phyloP scores from a whole-genome alignment of 192 early-diverging fungal genomes.

The Chytriomyces confervae region DNA sequence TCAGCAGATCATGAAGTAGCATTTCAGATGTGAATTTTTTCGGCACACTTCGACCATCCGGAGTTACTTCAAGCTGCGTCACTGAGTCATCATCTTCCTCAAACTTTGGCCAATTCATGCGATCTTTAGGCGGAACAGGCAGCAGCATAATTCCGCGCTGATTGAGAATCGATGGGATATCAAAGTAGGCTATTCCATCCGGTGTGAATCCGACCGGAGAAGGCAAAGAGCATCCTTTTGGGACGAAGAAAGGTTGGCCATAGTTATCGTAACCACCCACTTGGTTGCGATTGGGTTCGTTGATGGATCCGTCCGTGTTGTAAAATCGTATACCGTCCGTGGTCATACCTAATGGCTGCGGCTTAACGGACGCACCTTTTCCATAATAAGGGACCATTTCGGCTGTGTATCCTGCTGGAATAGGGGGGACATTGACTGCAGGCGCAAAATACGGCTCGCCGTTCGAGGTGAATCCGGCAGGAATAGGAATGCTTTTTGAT shows the following conservation, averaged over 20 bases:
- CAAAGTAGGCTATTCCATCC: conserved; percentile 66
- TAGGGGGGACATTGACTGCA: conserved; percentile 53
- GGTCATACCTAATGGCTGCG: conserved; percentile 57
- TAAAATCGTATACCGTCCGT: conserved; percentile 58
- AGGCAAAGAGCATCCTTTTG: conserved; percentile 59
- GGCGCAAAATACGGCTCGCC: conserved; percentile 66
- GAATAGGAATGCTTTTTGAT: conserved; percentile 37
- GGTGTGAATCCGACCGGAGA: conserved; percentile 60
- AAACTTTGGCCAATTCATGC: conserved; percentile 47
- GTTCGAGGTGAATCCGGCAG: conserved; percentile 51
- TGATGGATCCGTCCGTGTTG: conserved; percentile 44
- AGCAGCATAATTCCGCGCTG: conserved; percentile 57
- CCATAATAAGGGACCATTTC: conserved; percentile 58
- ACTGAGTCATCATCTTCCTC: conserved; percentile 49
- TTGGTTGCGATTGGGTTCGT: conserved; percentile 47
- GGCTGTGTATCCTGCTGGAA: conserved; percentile 57
- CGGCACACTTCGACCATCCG: conserved; percentile 15
- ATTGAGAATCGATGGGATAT: conserved; percentile 58
- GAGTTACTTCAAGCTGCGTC: conserved; percentile 21
- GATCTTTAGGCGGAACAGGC: conserved; percentile 36
- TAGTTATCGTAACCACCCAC: conserved; percentile 62
- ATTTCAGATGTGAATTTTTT: conserved; percentile 39
- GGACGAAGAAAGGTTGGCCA: conserved; percentile 65
- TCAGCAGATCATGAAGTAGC: conserved; percentile 47
- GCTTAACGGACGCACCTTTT: conserved; percentile 53